Base-by-base conservation (phyloP, 1,139 yeast genomes). In the Pneumocystis wakefieldiae region DNA sequence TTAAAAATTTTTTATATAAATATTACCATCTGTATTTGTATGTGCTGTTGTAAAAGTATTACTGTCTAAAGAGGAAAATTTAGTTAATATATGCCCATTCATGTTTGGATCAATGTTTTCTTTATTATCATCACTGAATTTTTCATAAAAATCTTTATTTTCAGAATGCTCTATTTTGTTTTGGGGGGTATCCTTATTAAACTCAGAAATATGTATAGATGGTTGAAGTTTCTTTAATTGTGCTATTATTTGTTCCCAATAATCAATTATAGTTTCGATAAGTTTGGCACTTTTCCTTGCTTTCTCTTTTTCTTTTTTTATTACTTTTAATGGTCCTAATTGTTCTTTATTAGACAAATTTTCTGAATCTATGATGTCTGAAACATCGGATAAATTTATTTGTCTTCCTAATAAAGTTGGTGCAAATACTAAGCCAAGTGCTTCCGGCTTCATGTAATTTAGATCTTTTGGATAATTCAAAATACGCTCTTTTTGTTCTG, bases 391-490 rank as follows among this genome's bases (percentile, higher is more conserved):
- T 6, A 59, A 17, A 5, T 55, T 61, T 24, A n/a, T 62, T 8
- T 42, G 59, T 35, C 53, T 37, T 8, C 64, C 64, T 17, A 63
- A 61, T 39, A 62, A 63, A 17, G 64, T 59, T 4, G 64, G 64
- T 17, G 64, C 62, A 28, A 63, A 63, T 39, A 63, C 64, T 32
- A 63, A 59, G 24, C 64, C 64, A 28, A 63, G 63, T 5, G 61
- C 60, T 29, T 57, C 57, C 37, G 61, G 58, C 29, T 60, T 61
- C 64, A 63, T 63, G 28, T 61, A 58, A 14, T 63, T 63, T 19
- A 37, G 19, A 48, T 63, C 64, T 48, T 24, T 48, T 48, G 55
- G 55, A 19, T 48, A 48, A 48, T 48, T 48, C 12, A 48, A 24
- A 14, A 48, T 12, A 14, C 55, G 55, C 19, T 63, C 63, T 55